Base-by-base conservation (phyloP, 1,284 basidiomycete genomes). In the Leccinum subrobustum region DNA sequence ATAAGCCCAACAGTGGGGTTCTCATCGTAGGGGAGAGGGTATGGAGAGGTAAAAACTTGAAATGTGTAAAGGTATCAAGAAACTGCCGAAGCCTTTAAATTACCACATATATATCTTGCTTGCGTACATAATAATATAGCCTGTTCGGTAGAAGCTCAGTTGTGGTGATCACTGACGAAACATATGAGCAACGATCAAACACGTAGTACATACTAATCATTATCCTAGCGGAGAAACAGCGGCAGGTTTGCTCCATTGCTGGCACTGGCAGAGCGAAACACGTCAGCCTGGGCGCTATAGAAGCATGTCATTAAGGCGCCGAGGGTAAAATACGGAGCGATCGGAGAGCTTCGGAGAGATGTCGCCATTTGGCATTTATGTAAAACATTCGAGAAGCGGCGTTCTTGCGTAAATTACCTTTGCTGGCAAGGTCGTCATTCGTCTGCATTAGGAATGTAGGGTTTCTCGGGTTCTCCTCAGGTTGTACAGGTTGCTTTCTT, bases 21-120 rank as follows among this genome's bases (percentile, higher is more conserved):
- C 42, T 71, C 71, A 75, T 73, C 6, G 56, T 59, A 53, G 47
- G 25, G 48, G 48, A 27, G 25, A 50, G 51, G 52, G 25, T 29
- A 42, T 3, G 29, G 58, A 57, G 53, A 54, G 16, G 44, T 44
- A 50, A 51, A 51, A 48, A 48, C 20, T 48, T 48, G 20, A 0
- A 48, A 48, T 23, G 20, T 2, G 12, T 20, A 8, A 23, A 44
- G 42, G 42, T 11, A 20, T 47, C 11, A 2, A 18, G 42, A 20
- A 44, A 12, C 18, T 20, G 44, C 44, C 0, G 35, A 37, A 37
- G 14, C 14, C 35, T 48, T n/a, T n/a, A n/a, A n/a, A n/a, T n/a
- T 48, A 48, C 44, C 37, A 37, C 37, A 37, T 48, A 48, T 48
- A 23, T 23, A 48, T 23, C 12, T 44, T 12, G 20, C 23, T 48